Percentiles rank a stretch among this genome's conserved stretches.
These are phyloP conservation scores for Exophiala mesophila DNA, from an alignment of 2,329 filamentous ascomycete species.

Conservation along the genomic window DNA sequence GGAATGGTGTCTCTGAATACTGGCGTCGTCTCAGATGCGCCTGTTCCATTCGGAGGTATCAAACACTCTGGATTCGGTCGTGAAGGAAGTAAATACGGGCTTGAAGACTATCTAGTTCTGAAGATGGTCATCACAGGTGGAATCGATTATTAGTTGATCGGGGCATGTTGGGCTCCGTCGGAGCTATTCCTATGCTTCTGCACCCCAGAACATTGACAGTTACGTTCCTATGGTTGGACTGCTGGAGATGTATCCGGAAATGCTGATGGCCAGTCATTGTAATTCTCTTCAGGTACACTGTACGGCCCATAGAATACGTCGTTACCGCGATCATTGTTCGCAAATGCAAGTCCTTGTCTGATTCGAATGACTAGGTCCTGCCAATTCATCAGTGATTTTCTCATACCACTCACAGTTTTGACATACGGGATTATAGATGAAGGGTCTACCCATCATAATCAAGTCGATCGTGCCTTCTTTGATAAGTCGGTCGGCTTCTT, in stretches of 20 bases:
- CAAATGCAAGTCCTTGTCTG: constrained; percentile 17
- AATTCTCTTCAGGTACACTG: constrained; percentile 22
- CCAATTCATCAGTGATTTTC: neutral
- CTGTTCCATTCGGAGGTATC: constrained; percentile 34
- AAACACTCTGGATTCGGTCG: constrained; percentile 30
- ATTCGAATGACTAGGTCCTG: constrained; percentile 21
- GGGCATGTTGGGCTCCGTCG: too few species aligned
- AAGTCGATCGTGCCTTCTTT: constrained; percentile 24
- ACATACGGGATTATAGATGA: constrained; percentile 27
- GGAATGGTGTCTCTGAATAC: constrained; percentile 71
- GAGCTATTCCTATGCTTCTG: too few species aligned
- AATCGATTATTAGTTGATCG: too few species aligned
- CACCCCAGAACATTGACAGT: too few species aligned
- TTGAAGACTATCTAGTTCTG: constrained; percentile 68
- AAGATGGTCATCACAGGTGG: constrained; percentile 65
- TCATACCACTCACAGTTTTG: constrained; percentile 2
- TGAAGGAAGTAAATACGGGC: constrained; percentile 37
- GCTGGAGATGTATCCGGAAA: too few species aligned
- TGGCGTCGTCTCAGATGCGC: constrained; percentile 46
- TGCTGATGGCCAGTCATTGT: constrained; percentile 27
- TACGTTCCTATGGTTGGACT: too few species aligned
- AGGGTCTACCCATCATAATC: constrained; percentile 25
- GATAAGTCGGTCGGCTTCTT: constrained; percentile 25
- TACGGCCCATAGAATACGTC: constrained; percentile 28
- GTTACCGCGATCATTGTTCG: constrained; percentile 25